These are phyloP conservation scores for Brettanomyces nanus DNA, from an alignment of 805 yeast species.

Conservation along the genomic window DNA sequence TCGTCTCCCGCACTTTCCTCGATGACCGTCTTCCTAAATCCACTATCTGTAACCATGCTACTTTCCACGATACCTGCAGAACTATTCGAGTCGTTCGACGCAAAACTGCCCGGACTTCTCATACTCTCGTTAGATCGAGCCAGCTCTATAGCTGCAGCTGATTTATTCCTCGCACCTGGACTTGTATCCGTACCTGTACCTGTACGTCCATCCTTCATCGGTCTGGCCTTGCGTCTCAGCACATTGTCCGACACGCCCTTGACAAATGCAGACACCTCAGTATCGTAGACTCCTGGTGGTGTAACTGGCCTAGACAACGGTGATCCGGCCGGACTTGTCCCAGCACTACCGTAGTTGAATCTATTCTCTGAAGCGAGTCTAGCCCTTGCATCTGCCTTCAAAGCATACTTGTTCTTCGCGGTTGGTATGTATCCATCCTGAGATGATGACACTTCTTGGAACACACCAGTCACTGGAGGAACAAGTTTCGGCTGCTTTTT, in stretches of 20 bases:
- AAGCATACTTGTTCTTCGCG: background rate
- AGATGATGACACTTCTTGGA: background rate
- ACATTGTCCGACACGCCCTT: conserved; percentile 27
- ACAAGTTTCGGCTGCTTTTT: conserved; percentile 42
- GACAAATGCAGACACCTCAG: conserved; percentile 36
- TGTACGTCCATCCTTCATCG: conserved; percentile 3
- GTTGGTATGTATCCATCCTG: background rate
- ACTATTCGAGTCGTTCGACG: conserved; percentile 11
- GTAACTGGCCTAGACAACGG: too few relatives aligned
- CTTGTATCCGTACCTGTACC: conserved; percentile 13
- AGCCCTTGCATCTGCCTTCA: too few relatives aligned
- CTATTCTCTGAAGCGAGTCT: background rate
- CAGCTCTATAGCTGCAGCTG: background rate
- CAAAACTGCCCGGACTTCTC: too few relatives aligned
- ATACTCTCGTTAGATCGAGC: too few relatives aligned
- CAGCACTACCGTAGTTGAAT: conserved; percentile 7
- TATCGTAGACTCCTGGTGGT: conserved; percentile 27
- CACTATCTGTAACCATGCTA: conserved; percentile 65
- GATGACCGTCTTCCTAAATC: conserved; percentile 79
- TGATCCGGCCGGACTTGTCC: too few relatives aligned
- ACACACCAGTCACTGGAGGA: background rate
- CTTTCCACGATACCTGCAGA: conserved; percentile 72
- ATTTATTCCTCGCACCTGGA: background rate
- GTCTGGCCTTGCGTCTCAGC: conserved; percentile 10
- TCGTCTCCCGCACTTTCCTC: conserved; percentile 37